Evolutionary conservation across 768 basidiomycete genomes (phyloP).

Genomic region (Leccinum truebloodii): DNA sequence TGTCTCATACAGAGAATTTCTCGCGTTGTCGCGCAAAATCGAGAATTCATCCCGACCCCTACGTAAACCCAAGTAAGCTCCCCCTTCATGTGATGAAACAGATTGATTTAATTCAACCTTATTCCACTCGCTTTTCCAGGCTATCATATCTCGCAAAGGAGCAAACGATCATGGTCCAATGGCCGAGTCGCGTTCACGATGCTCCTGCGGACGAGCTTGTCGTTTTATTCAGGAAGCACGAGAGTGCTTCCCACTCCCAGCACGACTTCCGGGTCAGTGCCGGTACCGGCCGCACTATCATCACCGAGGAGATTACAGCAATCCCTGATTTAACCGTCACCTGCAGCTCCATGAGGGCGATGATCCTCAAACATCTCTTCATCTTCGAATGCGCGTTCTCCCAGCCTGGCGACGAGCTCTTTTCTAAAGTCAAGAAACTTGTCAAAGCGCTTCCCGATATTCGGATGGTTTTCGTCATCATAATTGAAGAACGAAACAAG

Average conservation of each 20-base stretch:
- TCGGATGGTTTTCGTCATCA: not conserved
- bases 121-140: not conserved
- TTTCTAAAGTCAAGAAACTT: not conserved
- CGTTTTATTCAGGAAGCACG: not conserved
- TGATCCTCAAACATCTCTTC: not conserved
- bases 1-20: not conserved
- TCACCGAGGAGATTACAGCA: not conserved
- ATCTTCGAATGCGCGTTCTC: not conserved
- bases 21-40: not conserved
- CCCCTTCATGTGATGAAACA: not conserved
- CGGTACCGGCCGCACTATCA: not conserved
- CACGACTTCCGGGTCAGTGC: not conserved
- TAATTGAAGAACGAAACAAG: not conserved
- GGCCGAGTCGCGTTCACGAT: not conserved
- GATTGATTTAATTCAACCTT: not conserved
- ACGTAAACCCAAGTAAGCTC: not conserved
- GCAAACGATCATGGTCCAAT: not conserved
- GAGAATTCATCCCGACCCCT: not conserved
- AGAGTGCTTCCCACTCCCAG: not conserved
- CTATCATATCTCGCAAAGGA: not conserved
- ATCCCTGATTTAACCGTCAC: not conserved
- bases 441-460: not conserved
- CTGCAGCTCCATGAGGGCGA: not conserved
- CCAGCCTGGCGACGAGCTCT: not conserved
- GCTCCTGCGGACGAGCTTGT: not conserved